Percentiles rank a stretch among this genome's conserved stretches.
Conservation (phyloP, 2,329 filamentous ascomycete species). For the Clarireedia homoeocarpa region DNA sequence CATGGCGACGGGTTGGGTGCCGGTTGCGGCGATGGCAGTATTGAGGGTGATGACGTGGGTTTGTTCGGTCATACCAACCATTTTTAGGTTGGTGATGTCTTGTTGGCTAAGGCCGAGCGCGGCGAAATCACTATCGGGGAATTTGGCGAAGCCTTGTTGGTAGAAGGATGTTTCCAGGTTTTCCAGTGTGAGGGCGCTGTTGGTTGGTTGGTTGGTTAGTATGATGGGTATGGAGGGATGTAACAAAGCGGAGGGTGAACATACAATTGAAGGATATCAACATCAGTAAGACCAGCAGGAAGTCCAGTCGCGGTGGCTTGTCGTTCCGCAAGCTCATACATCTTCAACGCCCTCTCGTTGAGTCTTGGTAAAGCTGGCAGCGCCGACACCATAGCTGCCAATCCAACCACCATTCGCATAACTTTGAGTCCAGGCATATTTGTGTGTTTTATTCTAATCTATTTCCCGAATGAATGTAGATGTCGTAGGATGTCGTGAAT, state of each 20-base stretch:
- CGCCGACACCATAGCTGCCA: constrained; percentile 20
- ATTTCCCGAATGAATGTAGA: no score
- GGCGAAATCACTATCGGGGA: constrained; percentile 55
- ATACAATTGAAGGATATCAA: constrained; percentile 47
- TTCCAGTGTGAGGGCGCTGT: constrained; percentile 60
- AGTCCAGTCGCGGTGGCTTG: constrained; percentile 27
- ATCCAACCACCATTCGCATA: constrained; percentile 22
- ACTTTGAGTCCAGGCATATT: constrained; percentile 28
- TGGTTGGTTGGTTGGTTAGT: neutral
- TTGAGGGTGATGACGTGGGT: constrained; percentile 54
- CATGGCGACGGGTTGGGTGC: constrained; percentile 56
- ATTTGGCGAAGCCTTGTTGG: constrained; percentile 59
- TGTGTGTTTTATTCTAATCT: neutral
- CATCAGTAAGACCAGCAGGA: constrained; percentile 37
- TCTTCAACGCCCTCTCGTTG: constrained; percentile 18
- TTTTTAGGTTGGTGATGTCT: constrained; percentile 52
- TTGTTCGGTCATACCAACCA: constrained; percentile 55
- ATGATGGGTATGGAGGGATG: neutral
- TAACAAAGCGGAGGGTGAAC: constrained; percentile 14
- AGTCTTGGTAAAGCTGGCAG: constrained; percentile 26
- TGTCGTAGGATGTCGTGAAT: neutral
- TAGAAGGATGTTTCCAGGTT: constrained; percentile 70
- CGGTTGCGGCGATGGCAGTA: constrained; percentile 51
- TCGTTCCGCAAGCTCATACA: constrained; percentile 21
- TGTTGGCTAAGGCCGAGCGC: constrained; percentile 49